A percentile compares a stretch with the other conserved stretches of the same genome.
These are phyloP conservation scores for Penicillium pancosmium DNA, from an alignment of 495 filamentous ascomycete genomes.

Conservation along the genomic window DNA sequence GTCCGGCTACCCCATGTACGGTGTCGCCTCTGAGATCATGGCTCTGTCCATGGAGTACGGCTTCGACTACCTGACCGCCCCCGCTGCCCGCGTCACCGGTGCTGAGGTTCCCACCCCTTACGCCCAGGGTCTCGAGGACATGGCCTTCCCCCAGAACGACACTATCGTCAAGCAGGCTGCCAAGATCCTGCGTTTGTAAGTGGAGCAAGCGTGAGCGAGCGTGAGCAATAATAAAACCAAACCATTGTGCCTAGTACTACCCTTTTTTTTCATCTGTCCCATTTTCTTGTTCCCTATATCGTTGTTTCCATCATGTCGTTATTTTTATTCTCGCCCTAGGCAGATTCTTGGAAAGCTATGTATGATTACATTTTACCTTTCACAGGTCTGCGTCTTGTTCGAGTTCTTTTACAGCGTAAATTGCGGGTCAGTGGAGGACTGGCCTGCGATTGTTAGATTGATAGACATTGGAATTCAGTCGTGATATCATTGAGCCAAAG, in stretches of 20 bases:
- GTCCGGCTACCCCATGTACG: conserved; percentile 93
- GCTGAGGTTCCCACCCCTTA: conserved; percentile 97
- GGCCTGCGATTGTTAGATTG: too few relatives aligned
- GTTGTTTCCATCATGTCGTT: conserved; percentile 31
- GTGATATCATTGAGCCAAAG: too few relatives aligned
- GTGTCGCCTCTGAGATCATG: conserved; percentile 88
- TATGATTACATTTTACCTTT: conserved; percentile 36
- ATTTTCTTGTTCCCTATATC: conserved; percentile 23
- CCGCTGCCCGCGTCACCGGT: conserved; percentile 89
- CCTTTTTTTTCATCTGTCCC: conserved; percentile 34
- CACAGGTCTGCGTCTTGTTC: conserved; percentile 15
- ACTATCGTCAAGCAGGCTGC: conserved; percentile 81
- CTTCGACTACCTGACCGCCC: conserved; percentile 95
- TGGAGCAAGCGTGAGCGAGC: conserved; percentile 19
- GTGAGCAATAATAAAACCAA: conserved; percentile 32
- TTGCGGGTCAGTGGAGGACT: too few relatives aligned
- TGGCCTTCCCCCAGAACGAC: conserved; percentile 87
- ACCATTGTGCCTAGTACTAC: conserved; percentile 34
- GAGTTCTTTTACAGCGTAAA: conserved; percentile 20
- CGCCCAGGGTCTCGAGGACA: conserved; percentile 81
- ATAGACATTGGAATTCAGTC: too few relatives aligned
- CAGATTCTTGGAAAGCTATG: conserved; percentile 38
- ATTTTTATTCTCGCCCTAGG: conserved; percentile 29
- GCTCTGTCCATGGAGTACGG: conserved; percentile 96
- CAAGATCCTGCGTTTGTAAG: conserved; percentile 79